Conservation (phyloP, 306 rosid genomes). For the Dryas octopetala region DNA sequence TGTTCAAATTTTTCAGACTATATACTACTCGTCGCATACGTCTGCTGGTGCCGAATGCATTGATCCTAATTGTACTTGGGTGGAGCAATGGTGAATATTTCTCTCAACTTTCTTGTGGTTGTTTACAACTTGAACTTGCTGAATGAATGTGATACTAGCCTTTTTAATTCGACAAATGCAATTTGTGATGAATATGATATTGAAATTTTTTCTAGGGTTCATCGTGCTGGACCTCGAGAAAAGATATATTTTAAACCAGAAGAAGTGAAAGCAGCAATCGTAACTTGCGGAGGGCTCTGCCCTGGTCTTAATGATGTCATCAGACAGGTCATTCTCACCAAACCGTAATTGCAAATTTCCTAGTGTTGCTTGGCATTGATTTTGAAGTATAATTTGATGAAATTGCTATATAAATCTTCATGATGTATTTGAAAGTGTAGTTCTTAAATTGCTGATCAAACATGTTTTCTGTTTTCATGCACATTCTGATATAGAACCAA, state of each 20-base stretch:
- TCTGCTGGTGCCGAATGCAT: conserved; percentile 98
- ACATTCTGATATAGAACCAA: neutral
- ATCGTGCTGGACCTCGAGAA: conserved; percentile 99
- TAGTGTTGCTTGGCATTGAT: neutral
- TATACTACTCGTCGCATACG: conserved; percentile 77
- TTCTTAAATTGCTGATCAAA: neutral
- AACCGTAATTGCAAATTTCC: neutral
- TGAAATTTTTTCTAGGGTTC: conserved; percentile 66
- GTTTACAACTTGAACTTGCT: no score
- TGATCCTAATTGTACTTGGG: conserved; percentile 92
- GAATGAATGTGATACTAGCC: neutral
- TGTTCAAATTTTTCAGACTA: conserved; percentile 58
- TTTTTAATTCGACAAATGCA: neutral
- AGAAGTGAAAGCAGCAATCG: conserved; percentile 93
- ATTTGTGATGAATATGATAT: conserved; percentile 6
- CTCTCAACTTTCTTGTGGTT: neutral
- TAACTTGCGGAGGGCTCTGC: conserved; percentile 98
- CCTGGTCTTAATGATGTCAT: conserved; percentile 99
- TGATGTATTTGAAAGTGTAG: neutral
- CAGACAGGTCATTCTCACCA: conserved; percentile 67
- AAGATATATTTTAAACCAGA: conserved; percentile 88
- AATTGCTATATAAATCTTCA: neutral
- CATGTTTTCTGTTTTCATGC: neutral
- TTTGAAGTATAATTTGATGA: neutral
- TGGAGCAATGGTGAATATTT: conserved; percentile 84